Evolutionary conservation across 306 rosid genomes (phyloP).

Genomic region (Canavalia gladiata): DNA sequence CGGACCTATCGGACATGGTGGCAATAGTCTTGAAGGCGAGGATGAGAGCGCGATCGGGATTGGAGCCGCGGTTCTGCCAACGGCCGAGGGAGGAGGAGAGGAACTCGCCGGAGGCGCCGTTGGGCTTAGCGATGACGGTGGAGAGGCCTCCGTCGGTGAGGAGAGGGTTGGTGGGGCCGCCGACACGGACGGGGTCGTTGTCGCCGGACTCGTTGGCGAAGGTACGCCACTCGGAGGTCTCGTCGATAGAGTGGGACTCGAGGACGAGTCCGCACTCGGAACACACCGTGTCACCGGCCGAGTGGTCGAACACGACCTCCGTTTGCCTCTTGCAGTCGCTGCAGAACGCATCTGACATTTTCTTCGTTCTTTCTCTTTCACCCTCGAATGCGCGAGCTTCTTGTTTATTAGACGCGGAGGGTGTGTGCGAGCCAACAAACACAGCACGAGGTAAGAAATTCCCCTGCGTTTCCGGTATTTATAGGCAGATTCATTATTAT

Average conservation of each 20-base stretch:
- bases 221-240: conserved; percentile 95
- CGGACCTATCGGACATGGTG: conserved; percentile 93
- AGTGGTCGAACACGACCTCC: conserved; percentile 91
- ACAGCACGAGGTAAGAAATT: too few relatives aligned
- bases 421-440: not conserved
- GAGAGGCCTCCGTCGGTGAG: conserved; percentile 88
- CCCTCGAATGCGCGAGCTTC: too few relatives aligned
- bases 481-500: too few relatives aligned
- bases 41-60: conserved; percentile 90
- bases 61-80: conserved; percentile 98
- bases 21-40: conserved; percentile 93
- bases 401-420: not conserved
- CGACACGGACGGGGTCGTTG: conserved; percentile 90
- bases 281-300: conserved; percentile 93
- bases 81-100: conserved; percentile 92
- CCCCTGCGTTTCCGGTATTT: too few relatives aligned
- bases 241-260: conserved; percentile 94
- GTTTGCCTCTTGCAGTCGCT: conserved; percentile 94
- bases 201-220: conserved; percentile 97
- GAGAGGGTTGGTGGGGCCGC: conserved; percentile 86
- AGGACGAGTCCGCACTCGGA: conserved; percentile 98
- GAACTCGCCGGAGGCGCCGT: conserved; percentile 82
- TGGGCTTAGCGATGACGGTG: conserved; percentile 92
- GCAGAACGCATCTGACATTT: conserved; percentile 91
- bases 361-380: not conserved